phyloP scores from a whole-genome alignment of 2,329 filamentous ascomycete species.

The Fusarium musae region DNA sequence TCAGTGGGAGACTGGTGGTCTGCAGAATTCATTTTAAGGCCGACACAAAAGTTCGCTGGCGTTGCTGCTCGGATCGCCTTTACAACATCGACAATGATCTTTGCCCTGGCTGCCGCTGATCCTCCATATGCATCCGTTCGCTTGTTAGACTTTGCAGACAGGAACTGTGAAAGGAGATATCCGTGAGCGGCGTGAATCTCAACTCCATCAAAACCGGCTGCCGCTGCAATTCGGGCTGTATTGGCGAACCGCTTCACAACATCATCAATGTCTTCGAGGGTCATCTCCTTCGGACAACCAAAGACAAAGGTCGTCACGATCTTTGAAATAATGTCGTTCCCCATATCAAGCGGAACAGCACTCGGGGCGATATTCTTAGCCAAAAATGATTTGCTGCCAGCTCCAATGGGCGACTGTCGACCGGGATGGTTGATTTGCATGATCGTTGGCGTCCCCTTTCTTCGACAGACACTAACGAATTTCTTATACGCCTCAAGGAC shows the following conservation, averaged over 20 bases:
- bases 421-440: constrained; percentile 62
- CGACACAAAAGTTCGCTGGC: constrained; percentile 58
- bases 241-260: constrained; percentile 64
- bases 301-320: constrained; percentile 53
- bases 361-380: constrained; percentile 57
- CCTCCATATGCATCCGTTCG: constrained; percentile 68
- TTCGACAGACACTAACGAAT: constrained; percentile 49
- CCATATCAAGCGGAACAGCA: constrained; percentile 56
- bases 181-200: constrained; percentile 65
- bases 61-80: constrained; percentile 54
- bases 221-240: constrained; percentile 59
- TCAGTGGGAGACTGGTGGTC: constrained; percentile 60
- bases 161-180: constrained; percentile 67
- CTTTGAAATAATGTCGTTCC: constrained; percentile 50
- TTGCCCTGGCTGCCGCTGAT: constrained; percentile 57
- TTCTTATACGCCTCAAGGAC: constrained; percentile 52
- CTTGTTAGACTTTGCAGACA: constrained; percentile 61
- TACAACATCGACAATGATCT: constrained; percentile 63
- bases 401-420: constrained; percentile 54
- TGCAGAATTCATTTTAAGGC: constrained; percentile 66
- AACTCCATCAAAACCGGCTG: constrained; percentile 59
- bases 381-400: constrained; percentile 51
- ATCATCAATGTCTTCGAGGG: constrained; percentile 61
- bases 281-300: constrained; percentile 68
- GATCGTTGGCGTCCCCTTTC: constrained; percentile 51